Conservation (phyloP, 106 monocot genomes). For the Allium cepa region DNA sequence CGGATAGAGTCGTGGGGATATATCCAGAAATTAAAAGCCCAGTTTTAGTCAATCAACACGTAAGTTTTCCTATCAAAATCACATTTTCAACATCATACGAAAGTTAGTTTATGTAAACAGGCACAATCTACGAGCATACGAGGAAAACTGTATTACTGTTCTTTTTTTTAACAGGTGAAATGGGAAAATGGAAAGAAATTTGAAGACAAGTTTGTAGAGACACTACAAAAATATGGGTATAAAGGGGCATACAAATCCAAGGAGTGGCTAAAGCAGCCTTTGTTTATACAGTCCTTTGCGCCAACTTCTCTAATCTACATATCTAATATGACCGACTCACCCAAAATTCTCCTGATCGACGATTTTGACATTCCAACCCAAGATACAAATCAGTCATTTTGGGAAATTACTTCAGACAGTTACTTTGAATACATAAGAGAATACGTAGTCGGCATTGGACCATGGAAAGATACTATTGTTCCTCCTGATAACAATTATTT, state of each 20-base stretch:
- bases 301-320: slow-evolving; percentile 75
- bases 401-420: slow-evolving; percentile 60
- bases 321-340: slow-evolving; percentile 79
- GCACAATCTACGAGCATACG: neutral
- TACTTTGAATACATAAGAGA: slow-evolving; percentile 52
- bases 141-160: neutral
- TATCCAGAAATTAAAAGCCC: slow-evolving; percentile 97
- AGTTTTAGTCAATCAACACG: slow-evolving; percentile 85
- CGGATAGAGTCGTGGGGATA: slow-evolving; percentile 76
- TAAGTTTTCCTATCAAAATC: slow-evolving; percentile 26
- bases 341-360: slow-evolving; percentile 85
- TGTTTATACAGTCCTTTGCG: slow-evolving; percentile 97
- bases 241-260: slow-evolving; percentile 80
- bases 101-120: neutral
- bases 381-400: slow-evolving; percentile 88
- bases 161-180: slow-evolving; percentile 55
- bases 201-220: slow-evolving; percentile 91
- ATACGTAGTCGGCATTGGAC: slow-evolving; percentile 70
- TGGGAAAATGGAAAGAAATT: slow-evolving; percentile 80
- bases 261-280: slow-evolving; percentile 69
- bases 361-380: slow-evolving; percentile 57
- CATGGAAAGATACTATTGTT: slow-evolving; percentile 78
- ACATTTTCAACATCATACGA: neutral
- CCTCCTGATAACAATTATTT: slow-evolving; percentile 38
- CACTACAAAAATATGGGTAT: slow-evolving; percentile 76